Percentiles rank a stretch among this genome's conserved stretches.
phyloP scores from a whole-genome alignment of 2,329 filamentous ascomycete genomes.

The Talaromyces sp. region DNA sequence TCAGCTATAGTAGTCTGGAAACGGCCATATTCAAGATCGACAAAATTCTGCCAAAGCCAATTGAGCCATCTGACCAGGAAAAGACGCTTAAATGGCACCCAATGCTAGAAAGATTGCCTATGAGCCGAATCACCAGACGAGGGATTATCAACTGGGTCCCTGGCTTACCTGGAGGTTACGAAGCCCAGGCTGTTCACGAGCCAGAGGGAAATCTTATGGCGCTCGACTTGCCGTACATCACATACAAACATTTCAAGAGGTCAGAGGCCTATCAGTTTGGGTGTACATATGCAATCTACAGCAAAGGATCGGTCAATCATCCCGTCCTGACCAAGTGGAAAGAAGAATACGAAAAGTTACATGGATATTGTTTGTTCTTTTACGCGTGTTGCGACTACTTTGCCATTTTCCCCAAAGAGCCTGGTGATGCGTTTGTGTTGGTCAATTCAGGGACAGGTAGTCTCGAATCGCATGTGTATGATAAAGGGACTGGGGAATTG shows the following conservation, averaged over 20 bases:
- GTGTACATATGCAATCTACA: constrained; percentile 1
- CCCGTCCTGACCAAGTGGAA: not conserved
- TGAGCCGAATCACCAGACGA: not conserved
- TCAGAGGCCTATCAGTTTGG: constrained; percentile 3
- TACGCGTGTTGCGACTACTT: not conserved
- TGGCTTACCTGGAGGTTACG: constrained; percentile 5
- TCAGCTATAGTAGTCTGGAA: constrained; percentile 8
- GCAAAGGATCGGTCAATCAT: constrained; percentile 3
- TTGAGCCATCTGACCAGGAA: constrained; percentile 7
- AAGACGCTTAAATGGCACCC: constrained; percentile 8
- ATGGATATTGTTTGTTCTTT: not conserved
- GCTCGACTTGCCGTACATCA: constrained; percentile 8
- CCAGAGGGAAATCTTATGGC: not conserved
- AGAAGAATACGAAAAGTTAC: not conserved
- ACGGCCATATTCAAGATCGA: constrained; percentile 4
- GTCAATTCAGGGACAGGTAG: not conserved
- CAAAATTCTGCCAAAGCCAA: not conserved
- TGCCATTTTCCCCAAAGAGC: not conserved
- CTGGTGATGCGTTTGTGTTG: not conserved
- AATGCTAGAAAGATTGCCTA: not conserved
- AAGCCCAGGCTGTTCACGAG: not conserved
- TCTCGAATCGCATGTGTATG: constrained; percentile 1
- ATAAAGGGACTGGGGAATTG: not conserved
- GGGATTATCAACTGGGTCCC: not conserved
- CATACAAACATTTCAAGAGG: constrained; percentile 4